Percentiles rank a stretch among this genome's conserved stretches.
Evolutionary conservation across 257 asterid genomes (phyloP).

Genomic region (Nicotiana noctiflora): DNA sequence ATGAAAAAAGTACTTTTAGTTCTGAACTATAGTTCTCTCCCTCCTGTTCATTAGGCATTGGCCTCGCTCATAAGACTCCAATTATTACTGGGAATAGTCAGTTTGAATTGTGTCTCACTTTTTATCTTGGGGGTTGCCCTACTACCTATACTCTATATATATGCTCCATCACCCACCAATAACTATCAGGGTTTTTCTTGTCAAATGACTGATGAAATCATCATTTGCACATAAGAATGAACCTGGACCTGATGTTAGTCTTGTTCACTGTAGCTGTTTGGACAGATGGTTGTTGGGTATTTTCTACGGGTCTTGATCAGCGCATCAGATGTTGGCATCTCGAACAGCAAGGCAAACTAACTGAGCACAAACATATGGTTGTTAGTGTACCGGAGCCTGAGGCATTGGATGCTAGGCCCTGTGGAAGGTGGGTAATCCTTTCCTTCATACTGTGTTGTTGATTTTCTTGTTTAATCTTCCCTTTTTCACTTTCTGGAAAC

Average conservation of each 20-base stretch:
- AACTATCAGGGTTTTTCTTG: neutral
- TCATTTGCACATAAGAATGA: neutral
- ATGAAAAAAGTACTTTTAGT: neutral
- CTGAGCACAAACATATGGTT: constrained; percentile 53
- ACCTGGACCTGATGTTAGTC: neutral
- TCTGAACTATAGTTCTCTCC: neutral
- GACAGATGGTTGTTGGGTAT: constrained; percentile 90
- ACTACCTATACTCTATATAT: neutral
- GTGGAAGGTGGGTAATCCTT: constrained; percentile 45
- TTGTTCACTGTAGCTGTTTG: constrained; percentile 52
- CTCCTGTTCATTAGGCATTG: neutral
- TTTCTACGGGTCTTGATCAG: constrained; percentile 91
- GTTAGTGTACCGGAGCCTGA: constrained; percentile 96
- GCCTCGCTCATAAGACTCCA: neutral
- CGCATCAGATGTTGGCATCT: constrained; percentile 83
- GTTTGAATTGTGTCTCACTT: neutral
- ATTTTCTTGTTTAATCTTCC: neutral
- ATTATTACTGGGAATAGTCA: neutral
- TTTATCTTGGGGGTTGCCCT: neutral
- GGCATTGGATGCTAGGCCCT: constrained; percentile 62
- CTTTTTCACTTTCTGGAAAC: neutral
- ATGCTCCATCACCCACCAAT: neutral
- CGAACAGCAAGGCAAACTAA: constrained; percentile 33
- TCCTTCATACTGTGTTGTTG: neutral
- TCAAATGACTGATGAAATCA: neutral